Evolutionary conservation across 129 eudicot genomes (phyloP).

Genomic region (Flaveria bidentis): DNA sequence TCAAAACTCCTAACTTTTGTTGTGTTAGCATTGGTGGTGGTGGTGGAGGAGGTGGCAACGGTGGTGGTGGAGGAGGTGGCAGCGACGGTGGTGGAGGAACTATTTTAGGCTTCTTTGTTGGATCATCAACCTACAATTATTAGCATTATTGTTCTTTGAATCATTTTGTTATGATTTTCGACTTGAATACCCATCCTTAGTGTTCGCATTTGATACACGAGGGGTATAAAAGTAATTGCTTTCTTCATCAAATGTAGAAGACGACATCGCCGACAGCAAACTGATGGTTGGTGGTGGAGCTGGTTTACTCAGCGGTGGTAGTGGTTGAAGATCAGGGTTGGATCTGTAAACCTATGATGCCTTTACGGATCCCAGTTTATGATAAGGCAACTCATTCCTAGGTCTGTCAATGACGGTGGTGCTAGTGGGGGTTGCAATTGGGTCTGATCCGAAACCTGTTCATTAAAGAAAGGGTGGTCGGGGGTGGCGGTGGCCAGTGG

Average conservation of each 20-base stretch:
- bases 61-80: slow-evolving; percentile 31
- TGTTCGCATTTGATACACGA: slow-evolving; percentile 72
- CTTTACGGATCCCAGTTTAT: slow-evolving; percentile 55
- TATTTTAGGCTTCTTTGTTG: slow-evolving; percentile 34
- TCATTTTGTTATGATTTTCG: slow-evolving; percentile 35
- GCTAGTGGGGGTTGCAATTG: slow-evolving; percentile 46
- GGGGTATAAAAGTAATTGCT: slow-evolving; percentile 76
- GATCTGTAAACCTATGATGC: slow-evolving; percentile 78
- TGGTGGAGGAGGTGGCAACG: slow-evolving; percentile 26
- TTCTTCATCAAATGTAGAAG: slow-evolving; percentile 46
- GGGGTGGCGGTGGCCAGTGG: slow-evolving; percentile 39
- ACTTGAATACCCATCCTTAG: slow-evolving; percentile 53
- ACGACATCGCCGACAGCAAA: slow-evolving; percentile 81
- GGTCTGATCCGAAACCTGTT: slow-evolving; percentile 49
- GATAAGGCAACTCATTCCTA: slow-evolving; percentile 66
- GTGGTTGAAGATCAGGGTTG: slow-evolving; percentile 90
- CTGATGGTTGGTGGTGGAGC: slow-evolving; percentile 51
- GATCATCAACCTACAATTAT: slow-evolving; percentile 27
- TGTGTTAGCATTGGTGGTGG: slow-evolving; percentile 40
- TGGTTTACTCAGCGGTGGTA: slow-evolving; percentile 73
- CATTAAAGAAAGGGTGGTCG: slow-evolving; percentile 92
- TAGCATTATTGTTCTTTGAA: slow-evolving; percentile 15
- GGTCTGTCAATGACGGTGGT: slow-evolving; percentile 34
- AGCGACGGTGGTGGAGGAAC: slow-evolving; percentile 57
- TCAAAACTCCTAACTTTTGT: slow-evolving; percentile 32